Conservation (phyloP, 2,329 filamentous ascomycete genomes). For the Sclerotinia glacialis region DNA sequence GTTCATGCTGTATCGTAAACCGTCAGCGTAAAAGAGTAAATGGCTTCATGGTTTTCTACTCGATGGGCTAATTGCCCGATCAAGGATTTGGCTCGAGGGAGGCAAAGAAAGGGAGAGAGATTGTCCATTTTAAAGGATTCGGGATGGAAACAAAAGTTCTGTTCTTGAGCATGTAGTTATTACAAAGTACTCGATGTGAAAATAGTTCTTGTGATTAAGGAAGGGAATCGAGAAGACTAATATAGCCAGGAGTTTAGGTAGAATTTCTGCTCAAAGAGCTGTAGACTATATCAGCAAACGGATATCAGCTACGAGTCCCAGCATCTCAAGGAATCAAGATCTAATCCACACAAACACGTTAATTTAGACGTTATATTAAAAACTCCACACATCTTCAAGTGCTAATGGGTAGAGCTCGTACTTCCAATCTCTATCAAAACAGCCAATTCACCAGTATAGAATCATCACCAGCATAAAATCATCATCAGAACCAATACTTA, state of each 20-base stretch:
- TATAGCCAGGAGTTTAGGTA: too few species aligned
- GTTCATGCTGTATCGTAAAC: background rate
- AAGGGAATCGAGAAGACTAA: background rate
- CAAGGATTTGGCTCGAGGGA: background rate
- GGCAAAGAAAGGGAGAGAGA: background rate
- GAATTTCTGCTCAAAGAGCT: too few species aligned
- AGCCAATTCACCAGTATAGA: background rate
- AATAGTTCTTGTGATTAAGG: rapidly evolving
- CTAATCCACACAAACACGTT: background rate
- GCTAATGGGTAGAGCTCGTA: too few species aligned
- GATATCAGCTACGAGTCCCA: too few species aligned
- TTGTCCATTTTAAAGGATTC: too few species aligned
- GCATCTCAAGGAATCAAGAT: background rate
- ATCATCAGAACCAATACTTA: too few species aligned
- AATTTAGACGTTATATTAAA: background rate
- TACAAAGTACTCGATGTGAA: background rate
- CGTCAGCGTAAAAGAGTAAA: background rate
- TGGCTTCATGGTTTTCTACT: background rate
- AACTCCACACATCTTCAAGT: too few species aligned
- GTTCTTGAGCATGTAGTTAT: background rate
- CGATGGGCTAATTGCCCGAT: background rate
- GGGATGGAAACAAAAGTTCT: rapidly evolving
- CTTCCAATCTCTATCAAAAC: rapidly evolving
- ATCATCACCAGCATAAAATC: background rate
- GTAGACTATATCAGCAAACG: too few species aligned